Base-by-base conservation (phyloP, 2,329 filamentous ascomycete genomes). In the Talaromyces verruculosus region DNA sequence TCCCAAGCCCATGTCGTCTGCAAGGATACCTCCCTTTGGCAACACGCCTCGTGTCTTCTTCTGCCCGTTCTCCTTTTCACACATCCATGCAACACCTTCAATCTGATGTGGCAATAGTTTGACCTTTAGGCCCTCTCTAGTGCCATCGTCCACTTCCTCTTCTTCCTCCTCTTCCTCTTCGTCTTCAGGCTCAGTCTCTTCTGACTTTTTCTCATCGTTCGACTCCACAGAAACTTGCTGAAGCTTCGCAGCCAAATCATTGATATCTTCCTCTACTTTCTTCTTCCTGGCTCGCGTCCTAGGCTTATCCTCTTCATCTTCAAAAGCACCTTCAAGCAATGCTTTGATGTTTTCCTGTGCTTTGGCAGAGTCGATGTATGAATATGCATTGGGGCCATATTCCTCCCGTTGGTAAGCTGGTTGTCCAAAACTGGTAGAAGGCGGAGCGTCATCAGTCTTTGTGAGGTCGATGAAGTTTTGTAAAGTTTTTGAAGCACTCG, bases 51-150 rank as follows among this genome's bases (percentile, higher is more conserved):
- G 91, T 71, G 89, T 90, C 80, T 95, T 97, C 67, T 91, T 88
- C 19, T 88, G 88, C 2, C 94, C 93, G 11, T 92, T 88, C 79
- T 99, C 95, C 72, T 96, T 92, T 67, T 93, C 91, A 65, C 87
- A 89, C 92, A 99, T 97, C 94, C 95, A 99, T 65, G 89, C 87
- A 0, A 98, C 90, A 72, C 95, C 95, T 65, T 97, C 92, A 15
- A 97, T 88, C 78, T 99, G 95, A 79, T 99, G 95, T 4, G 93
- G 94, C 0, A 99, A 84, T 2, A 99, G 84, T 73, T 91, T 93
- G 67, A 98, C 92, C 65, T 89, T 91, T 67, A 99, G 85, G 0
- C 94, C 95, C 63, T 93, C 89, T 0, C 97, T 83, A 68, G 81
- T 86, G 61, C 84, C 89, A 74, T 89, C 88, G 51, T 86, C 83